A percentile compares a stretch with the other conserved stretches of the same genome.
Evolutionary conservation across 1,284 basidiomycete species (phyloP).

Genomic region (Rhizopogon parksii): DNA sequence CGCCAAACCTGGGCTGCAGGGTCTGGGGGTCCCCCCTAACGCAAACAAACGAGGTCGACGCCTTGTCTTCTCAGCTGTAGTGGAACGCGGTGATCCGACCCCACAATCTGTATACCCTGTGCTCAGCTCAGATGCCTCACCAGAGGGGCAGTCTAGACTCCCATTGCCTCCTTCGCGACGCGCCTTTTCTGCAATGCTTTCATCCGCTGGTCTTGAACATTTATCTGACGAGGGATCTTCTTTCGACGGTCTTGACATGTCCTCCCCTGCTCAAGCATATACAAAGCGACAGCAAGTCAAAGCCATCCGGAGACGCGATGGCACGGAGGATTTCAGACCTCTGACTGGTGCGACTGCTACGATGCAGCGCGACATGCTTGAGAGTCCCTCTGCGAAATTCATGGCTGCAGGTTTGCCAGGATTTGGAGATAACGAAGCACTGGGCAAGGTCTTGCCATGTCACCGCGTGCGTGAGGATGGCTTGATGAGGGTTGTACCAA

Average conservation of each 20-base stretch:
- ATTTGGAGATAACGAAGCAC: slow-evolving; percentile 88
- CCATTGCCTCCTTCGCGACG: slow-evolving; percentile 43
- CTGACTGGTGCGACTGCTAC: slow-evolving; percentile 53
- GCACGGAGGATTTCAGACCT: slow-evolving; percentile 70
- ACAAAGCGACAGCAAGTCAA: slow-evolving; percentile 65
- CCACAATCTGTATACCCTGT: slow-evolving; percentile 38
- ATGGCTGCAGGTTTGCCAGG: slow-evolving; percentile 59
- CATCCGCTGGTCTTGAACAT: slow-evolving; percentile 38
- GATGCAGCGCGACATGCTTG: slow-evolving; percentile 37
- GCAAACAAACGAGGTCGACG: slow-evolving; percentile 53
- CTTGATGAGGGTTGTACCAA: slow-evolving; percentile 80
- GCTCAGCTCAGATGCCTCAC: slow-evolving; percentile 23
- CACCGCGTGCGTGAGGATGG: slow-evolving; percentile 92
- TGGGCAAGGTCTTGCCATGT: slow-evolving; percentile 92
- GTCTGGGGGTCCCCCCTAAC: slow-evolving; percentile 53
- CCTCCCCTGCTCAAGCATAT: slow-evolving; percentile 72
- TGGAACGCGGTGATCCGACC: slow-evolving; percentile 37
- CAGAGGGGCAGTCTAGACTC: slow-evolving; percentile 15
- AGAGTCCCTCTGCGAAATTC: slow-evolving; percentile 51
- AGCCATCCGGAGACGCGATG: slow-evolving; percentile 68
- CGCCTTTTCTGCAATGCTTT: slow-evolving; percentile 67
- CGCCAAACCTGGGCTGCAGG: slow-evolving; percentile 51
- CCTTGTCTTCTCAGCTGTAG: slow-evolving; percentile 60
- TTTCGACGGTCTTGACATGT: slow-evolving; percentile 58
- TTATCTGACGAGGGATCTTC: slow-evolving; percentile 52